A percentile compares a stretch with the other conserved stretches of the same genome.
Evolutionary conservation across 1,284 basidiomycete species (phyloP).

Genomic region (Coniferiporia sulphurascens): DNA sequence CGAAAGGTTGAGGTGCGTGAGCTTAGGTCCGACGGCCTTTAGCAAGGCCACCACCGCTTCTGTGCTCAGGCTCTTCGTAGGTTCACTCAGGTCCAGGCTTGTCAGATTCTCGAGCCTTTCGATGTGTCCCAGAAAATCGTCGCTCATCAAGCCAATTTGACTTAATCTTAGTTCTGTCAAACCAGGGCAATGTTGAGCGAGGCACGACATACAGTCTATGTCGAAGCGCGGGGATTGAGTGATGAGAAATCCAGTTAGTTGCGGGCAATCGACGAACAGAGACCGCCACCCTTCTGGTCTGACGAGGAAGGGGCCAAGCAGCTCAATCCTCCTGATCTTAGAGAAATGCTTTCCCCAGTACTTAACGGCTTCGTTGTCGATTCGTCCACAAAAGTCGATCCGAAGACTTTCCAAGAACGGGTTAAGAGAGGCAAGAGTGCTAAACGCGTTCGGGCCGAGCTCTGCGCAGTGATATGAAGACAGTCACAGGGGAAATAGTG

Average conservation of each 20-base stretch:
- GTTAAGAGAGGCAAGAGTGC: conserved; percentile 70
- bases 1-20: conserved; percentile 61
- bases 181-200: conserved; percentile 58
- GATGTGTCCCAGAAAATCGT: conserved; percentile 57
- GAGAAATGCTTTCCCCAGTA: conserved; percentile 64
- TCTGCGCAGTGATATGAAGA: conserved; percentile 37
- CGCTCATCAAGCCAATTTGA: conserved; percentile 72
- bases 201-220: conserved; percentile 56
- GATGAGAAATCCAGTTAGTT: conserved; percentile 72
- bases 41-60: conserved; percentile 57
- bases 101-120: conserved; percentile 42
- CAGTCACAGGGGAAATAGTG: conserved; percentile 1
- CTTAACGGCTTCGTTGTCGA: conserved; percentile 65
- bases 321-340: conserved; percentile 66
- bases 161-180: conserved; percentile 73
- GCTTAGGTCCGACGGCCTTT: conserved; percentile 39
- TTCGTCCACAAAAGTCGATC: conserved; percentile 85
- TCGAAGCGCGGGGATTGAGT: conserved; percentile 89
- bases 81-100: conserved; percentile 59
- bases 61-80: conserved; percentile 49
- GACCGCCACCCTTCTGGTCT: conserved; percentile 69
- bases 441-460: conserved; percentile 61
- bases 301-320: conserved; percentile 89
- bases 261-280: conserved; percentile 64
- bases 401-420: conserved; percentile 74